Base-by-base conservation (phyloP, 2,329 filamentous ascomycete genomes). In the Anisogramma anomala region DNA sequence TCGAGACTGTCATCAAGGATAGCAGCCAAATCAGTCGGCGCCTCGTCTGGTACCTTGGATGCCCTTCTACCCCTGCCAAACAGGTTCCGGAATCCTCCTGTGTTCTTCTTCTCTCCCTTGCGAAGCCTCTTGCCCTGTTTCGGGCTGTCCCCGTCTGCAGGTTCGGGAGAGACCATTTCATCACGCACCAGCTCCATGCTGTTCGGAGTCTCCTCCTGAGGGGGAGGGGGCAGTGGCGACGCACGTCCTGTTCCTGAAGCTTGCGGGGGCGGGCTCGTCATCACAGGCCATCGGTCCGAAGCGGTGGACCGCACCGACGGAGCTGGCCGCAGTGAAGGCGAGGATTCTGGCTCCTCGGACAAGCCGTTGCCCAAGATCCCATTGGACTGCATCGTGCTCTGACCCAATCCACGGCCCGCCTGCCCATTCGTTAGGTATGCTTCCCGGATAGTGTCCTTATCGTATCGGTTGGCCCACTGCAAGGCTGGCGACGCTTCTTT, bases 381-480 rank as follows among this genome's bases (percentile, higher is more conserved):
- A 19, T 66, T 62, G 14, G 41, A 46, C 15, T 48, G 43, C 34
- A 46, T 45, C 3, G 50, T 54, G 17, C 54, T 53, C 48, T 56
- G 53, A 11, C 58, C 60, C 15, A 65, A 48, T 10, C 84, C 84
- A 44, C 76, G 82, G 17, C 88, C 87, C 31, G 82, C 79, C 49
- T 71, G 76, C 35, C 65, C 67, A 55, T 93, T 80, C 33, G 77
- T 75, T 38, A 96, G 69, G 60, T 96, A 96, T n/a, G 84, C 79
- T 49, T 85, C 79, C 40, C 87, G 79, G 48, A 94, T 81, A 6
- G 81, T 71, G 53, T 91, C 80, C 62, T 91, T 93, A 62, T 96
- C 91, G 57, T 95, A 96, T 53, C 87, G 87, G 60, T 72, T 89
- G 23, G 89, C 86, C 91, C 91, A 98, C 60, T 94, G 94, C 79